phyloP scores from a whole-genome alignment of 73 alveolate species.

The Halteria grandinella region DNA sequence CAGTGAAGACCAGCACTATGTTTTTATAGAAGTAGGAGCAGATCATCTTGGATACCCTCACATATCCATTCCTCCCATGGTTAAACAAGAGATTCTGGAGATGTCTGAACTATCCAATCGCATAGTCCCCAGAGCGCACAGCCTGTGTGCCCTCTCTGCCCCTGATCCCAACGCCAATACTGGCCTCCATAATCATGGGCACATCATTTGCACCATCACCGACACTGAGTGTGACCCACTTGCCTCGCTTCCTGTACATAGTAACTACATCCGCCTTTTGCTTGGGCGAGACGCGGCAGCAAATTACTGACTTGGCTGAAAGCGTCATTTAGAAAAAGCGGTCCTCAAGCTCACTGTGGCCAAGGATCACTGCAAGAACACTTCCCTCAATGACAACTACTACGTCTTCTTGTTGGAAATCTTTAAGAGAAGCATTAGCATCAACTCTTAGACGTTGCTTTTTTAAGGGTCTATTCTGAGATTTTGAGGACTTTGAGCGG shows the following conservation, averaged over 20 bases:
- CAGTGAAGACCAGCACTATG: conserved; percentile 90
- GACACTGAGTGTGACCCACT: conserved; percentile 82
- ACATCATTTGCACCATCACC: conserved; percentile 85
- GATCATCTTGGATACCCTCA: conserved; percentile 90
- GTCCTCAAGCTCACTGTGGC: conserved; percentile 26
- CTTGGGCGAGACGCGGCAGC: conserved; percentile 87
- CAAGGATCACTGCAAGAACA: conserved; percentile 53
- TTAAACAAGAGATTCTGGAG: conserved; percentile 87
- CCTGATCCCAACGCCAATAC: conserved; percentile 94
- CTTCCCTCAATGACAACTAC: conserved; percentile 74
- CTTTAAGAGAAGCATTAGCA: neutral
- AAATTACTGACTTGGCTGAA: conserved; percentile 71
- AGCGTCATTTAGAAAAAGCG: conserved; percentile 18
- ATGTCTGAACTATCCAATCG: conserved; percentile 89
- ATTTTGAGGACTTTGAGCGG: no score
- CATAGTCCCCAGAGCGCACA: conserved; percentile 91
- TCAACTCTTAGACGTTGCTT: neutral
- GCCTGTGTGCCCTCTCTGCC: conserved; percentile 99
- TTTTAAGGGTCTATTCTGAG: neutral
- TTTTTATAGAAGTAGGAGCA: conserved; percentile 97
- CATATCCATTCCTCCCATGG: conserved; percentile 97
- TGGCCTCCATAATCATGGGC: conserved; percentile 83
- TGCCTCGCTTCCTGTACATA: conserved; percentile 82
- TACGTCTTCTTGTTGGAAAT: conserved; percentile 1
- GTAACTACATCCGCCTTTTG: conserved; percentile 96